Evolutionary conservation across 2,329 filamentous ascomycete genomes (phyloP), one percentile per base, ranked within the genome.

Genomic region (Colletotrichum endophyticum): DNA sequence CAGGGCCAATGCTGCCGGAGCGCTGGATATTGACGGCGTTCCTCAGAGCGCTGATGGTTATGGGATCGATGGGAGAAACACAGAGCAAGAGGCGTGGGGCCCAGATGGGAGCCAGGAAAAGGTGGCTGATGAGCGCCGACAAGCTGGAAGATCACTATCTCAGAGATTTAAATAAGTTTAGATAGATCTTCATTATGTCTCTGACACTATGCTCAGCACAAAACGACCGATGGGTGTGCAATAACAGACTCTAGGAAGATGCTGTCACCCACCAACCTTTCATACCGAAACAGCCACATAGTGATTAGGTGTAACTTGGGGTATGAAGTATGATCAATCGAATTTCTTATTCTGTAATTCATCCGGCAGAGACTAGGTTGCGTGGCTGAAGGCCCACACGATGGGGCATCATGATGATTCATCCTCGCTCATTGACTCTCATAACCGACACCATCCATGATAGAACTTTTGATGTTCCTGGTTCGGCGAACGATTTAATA

Each of bases 1-100:
- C 27, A 49, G 77, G 8, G 77, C 75, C 4, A 78, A 77, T 16
- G 66, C 75, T 2, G 32, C 64, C 1, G 73, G 70, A 1, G 27
- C 70, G 2, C 9, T 76, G 2, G 57, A 73, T 5, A 73, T 73
- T 19, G 70, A 73, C 13, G 73, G 73, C 5, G 63, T 73, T 22
- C 30, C 62, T 6, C 73, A 61, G 15, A 25, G 16, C 8, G 22
- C 49, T 19, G 34, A 12, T 8, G 62, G 22, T 4, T 30, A 11
- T 25, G 44, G 22, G 25, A 12, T 25, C 1, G 27, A 19, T 15
- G 62, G 57, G 5, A 30, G 36, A 19, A 34, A 22, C 4, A 32
- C 16, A 11, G 19, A 6, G 12, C 44, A 66, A 8, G 63, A 57
- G 8, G 49, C 63, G 3, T 27, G 72, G 6, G 44, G 68, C 6